phyloP scores from a whole-genome alignment of 106 monocot genomes.

The Vanilla planifolia region DNA sequence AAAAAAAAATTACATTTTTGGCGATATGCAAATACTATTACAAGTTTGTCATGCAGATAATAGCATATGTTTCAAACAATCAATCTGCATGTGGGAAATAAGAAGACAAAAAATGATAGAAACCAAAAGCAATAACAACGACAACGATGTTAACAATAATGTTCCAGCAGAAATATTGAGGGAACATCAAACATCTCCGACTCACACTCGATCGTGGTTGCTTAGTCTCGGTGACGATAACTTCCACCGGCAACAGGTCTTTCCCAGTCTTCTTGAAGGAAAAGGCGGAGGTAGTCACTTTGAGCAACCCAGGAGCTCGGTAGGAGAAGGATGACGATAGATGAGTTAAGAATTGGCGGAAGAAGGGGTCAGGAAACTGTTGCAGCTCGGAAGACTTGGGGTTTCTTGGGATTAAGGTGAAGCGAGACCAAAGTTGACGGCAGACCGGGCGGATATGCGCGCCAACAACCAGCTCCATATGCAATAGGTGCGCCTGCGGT shows the following conservation, averaged over 20 bases:
- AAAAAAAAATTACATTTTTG: not conserved
- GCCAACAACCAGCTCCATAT: constrained; percentile 20
- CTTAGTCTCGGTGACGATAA: constrained; percentile 57
- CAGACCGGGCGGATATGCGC: not conserved
- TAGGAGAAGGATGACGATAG: constrained; percentile 4
- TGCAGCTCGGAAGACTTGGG: not conserved
- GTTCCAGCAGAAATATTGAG: not conserved
- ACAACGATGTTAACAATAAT: not conserved
- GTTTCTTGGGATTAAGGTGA: not conserved
- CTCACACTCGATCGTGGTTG: constrained; percentile 69
- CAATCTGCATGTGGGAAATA: not conserved
- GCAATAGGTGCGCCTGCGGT: too few relatives aligned
- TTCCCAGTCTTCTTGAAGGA: constrained; percentile 23
- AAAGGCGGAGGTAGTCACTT: constrained; percentile 31
- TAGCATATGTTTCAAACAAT: not conserved
- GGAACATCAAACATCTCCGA: constrained; percentile 8
- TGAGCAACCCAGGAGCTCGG: constrained; percentile 6
- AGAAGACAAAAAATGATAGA: not conserved
- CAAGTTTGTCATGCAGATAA: not conserved
- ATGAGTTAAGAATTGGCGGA: constrained; percentile 7
- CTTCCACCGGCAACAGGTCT: constrained; percentile 26
- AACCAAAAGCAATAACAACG: not conserved
- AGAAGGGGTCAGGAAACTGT: not conserved
- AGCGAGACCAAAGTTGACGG: not conserved
- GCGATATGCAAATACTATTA: not conserved